Base-by-base conservation (phyloP, 2,329 filamentous ascomycete genomes). In the Purpureocillium lavendulum region DNA sequence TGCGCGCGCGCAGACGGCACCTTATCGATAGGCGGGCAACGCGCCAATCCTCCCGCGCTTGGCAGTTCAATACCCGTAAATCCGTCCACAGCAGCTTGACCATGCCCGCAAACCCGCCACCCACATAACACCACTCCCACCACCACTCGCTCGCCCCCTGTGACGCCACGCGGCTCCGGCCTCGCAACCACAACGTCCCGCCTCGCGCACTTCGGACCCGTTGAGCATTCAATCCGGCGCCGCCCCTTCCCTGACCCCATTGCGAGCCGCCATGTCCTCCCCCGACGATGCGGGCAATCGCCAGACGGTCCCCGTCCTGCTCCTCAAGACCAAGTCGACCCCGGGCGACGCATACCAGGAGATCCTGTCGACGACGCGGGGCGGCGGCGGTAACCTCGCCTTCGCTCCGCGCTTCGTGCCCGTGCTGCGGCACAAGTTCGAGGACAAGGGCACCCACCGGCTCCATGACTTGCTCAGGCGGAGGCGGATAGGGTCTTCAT, bases 321-420 rank as follows among this genome's bases (percentile, higher is more conserved):
- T 92, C 1, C 73, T 92, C 40, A 92, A 92, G 61, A 90, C 86
- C 3, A 82, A 74, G 52, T 90, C 85, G 0, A 69, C 64, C 0
- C 84, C 85, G 0, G 70, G 65, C 33, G 86, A 92, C 56, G 72
- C 75, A 8, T 92, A 92, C 55, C 71, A 84, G 48, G 78, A 86
- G 35, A 67, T 80, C 33, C 83, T 89, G 54, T 65, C 67, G 15
- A 35, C 57, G 3, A 18, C 40, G 8, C 18, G 65, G 24, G 9
- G 21, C 17, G 15, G 18, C n/a, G 28, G 14, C 21, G 16, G 36
- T 12, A 16, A 60, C 38, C 54, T 55, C 39, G 41, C 52, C 11
- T 87, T 84, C 54, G 66, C 71, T 9, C 82, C 86, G 3, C 58
- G 67, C 10, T 92, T 90, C 49, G 76, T 92, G 2, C 86, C 86